These are phyloP conservation scores for Pyrrhoderma noxium DNA, from an alignment of 1,284 basidiomycete genomes.

Conservation along the genomic window DNA sequence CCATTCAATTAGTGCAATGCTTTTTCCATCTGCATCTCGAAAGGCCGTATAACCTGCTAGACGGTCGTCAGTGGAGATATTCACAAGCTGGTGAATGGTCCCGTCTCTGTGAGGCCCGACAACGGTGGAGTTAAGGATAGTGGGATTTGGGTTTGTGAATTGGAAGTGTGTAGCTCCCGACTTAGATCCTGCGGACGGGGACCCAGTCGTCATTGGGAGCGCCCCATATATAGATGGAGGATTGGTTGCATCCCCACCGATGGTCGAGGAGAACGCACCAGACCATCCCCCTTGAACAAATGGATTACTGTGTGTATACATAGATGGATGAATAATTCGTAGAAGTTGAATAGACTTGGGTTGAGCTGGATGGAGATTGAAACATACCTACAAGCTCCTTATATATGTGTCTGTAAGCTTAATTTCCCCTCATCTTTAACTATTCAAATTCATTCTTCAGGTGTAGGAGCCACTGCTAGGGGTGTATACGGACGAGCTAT, in stretches of 20 bases:
- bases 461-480: too few relatives aligned
- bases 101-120: slow-evolving; percentile 36
- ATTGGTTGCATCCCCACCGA: background rate
- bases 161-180: slow-evolving; percentile 32
- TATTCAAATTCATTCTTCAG: too few relatives aligned
- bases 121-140: slow-evolving; percentile 47
- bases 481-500: too few relatives aligned
- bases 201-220: slow-evolving; percentile 32
- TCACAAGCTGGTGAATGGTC: slow-evolving; percentile 29
- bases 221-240: slow-evolving; percentile 52
- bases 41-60: slow-evolving; percentile 47
- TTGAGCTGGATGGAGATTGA: too few relatives aligned
- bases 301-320: slow-evolving; percentile 19
- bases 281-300: slow-evolving; percentile 16
- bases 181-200: slow-evolving; percentile 27
- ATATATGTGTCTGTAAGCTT: too few relatives aligned
- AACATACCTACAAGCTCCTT: too few relatives aligned
- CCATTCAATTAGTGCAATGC: slow-evolving; percentile 55
- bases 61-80: slow-evolving; percentile 38
- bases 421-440: too few relatives aligned
- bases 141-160: slow-evolving; percentile 44
- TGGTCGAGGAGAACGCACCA: too few relatives aligned
- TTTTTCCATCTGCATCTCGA: slow-evolving; percentile 41
- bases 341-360: background rate
- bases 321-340: background rate